A percentile compares a stretch with the other conserved stretches of the same genome.
These are phyloP conservation scores for Trichosporon ovoides DNA, from an alignment of 1,284 basidiomycete genomes.

Conservation along the genomic window DNA sequence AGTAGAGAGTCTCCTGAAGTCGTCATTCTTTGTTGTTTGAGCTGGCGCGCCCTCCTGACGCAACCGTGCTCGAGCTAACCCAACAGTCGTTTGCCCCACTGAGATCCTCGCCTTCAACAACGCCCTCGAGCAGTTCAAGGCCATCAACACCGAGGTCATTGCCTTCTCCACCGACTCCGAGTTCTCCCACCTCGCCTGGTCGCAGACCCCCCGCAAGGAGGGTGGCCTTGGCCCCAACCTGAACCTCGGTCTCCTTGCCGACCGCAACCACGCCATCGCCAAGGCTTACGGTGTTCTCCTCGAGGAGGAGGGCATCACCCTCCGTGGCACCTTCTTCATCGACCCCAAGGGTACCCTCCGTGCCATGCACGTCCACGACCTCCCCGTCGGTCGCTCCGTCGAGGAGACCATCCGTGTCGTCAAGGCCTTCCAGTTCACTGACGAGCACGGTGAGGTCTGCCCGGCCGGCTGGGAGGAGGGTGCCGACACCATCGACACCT, in stretches of 20 bases:
- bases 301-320: slow-evolving; percentile 75
- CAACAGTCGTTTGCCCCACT: slow-evolving; percentile 72
- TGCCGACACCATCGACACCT: slow-evolving; percentile 41
- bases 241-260: slow-evolving; percentile 61
- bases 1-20: too few species aligned
- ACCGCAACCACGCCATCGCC: slow-evolving; percentile 50
- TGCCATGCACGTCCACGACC: slow-evolving; percentile 62
- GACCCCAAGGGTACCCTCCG: slow-evolving; percentile 77
- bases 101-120: slow-evolving; percentile 91
- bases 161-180: slow-evolving; percentile 79
- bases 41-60: not conserved
- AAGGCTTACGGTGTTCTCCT: slow-evolving; percentile 75
- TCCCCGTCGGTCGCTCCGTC: slow-evolving; percentile 83
- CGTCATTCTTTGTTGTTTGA: too few species aligned
- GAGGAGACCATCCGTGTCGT: slow-evolving; percentile 82
- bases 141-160: slow-evolving; percentile 67
- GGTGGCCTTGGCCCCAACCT: slow-evolving; percentile 83
- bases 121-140: slow-evolving; percentile 66
- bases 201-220: slow-evolving; percentile 67
- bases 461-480: slow-evolving; percentile 69
- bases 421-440: slow-evolving; percentile 75
- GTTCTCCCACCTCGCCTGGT: slow-evolving; percentile 83
- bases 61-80: not conserved
- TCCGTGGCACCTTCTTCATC: slow-evolving; percentile 82
- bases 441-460: slow-evolving; percentile 83